Conservation (phyloP, 441 rosid species). For the Pelargonium citronellum region DNA sequence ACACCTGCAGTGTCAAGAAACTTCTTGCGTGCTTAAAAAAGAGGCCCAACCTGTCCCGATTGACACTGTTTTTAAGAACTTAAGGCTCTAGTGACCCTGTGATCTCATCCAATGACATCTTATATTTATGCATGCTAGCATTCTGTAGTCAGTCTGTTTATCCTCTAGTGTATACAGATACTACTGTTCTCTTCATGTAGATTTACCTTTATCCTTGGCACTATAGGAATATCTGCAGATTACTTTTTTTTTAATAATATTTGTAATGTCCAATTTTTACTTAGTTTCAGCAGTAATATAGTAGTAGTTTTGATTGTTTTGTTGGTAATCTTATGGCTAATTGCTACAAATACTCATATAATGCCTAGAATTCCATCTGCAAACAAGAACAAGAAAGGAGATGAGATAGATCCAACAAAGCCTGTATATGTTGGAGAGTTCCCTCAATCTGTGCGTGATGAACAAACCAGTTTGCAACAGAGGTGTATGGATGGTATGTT, state of each 20-base stretch:
- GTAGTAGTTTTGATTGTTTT: background rate
- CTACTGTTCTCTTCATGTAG: background rate
- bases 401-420: conserved; percentile 51
- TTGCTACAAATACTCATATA: conserved; percentile 13
- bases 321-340: background rate
- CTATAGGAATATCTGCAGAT: background rate
- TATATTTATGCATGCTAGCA: background rate
- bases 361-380: conserved; percentile 47
- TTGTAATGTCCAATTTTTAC: background rate
- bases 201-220: background rate
- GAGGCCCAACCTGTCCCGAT: background rate
- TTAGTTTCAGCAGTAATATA: background rate
- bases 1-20: background rate
- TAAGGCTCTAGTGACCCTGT: background rate
- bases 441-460: conserved; percentile 76
- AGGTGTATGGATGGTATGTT: conserved; percentile 56
- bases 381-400: conserved; percentile 40
- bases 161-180: background rate
- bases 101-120: background rate
- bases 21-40: background rate
- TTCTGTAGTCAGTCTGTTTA: background rate
- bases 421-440: conserved; percentile 91
- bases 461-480: conserved; percentile 45
- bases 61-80: background rate
- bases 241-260: background rate